Conservation (phyloP, 805 yeast species). For the Sporopachydermia lactativora region DNA sequence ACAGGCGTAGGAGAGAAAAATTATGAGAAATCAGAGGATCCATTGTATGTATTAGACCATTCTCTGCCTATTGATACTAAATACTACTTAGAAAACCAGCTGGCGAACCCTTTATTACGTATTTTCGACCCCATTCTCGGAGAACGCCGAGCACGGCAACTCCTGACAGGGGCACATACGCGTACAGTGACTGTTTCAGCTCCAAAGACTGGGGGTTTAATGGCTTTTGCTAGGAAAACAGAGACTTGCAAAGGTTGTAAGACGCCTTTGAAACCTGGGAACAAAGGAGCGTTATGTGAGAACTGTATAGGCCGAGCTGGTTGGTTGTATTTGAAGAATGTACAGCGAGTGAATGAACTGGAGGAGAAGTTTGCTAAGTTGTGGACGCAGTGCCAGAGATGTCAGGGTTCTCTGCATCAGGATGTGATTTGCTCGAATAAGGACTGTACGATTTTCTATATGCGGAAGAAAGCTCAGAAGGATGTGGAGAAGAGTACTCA, state of each 20-base stretch:
- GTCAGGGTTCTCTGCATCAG: conserved; percentile 92
- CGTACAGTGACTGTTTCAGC: conserved; percentile 54
- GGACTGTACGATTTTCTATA: conserved; percentile 95
- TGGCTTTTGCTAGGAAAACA: conserved; percentile 84
- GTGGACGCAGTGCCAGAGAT: conserved; percentile 98
- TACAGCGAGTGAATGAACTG: conserved; percentile 64
- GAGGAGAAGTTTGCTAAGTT: conserved; percentile 74
- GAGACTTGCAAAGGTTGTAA: conserved; percentile 84
- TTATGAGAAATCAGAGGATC: conserved; percentile 95
- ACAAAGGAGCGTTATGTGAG: conserved; percentile 65
- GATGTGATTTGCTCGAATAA: conserved; percentile 91
- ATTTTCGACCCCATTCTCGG: conserved; percentile 94
- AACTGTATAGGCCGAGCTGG: conserved; percentile 66
- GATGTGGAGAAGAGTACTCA: conserved; percentile 42
- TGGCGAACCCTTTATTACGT: conserved; percentile 83
- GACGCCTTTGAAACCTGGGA: conserved; percentile 44
- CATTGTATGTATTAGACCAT: conserved; percentile 81
- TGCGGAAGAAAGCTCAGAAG: conserved; percentile 81
- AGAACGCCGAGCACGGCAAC: conserved; percentile 62
- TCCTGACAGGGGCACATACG: conserved; percentile 76
- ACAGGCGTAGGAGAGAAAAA: conserved; percentile 71
- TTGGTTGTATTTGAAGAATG: conserved; percentile 64
- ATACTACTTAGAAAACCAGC: conserved; percentile 84
- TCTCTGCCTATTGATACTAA: conserved; percentile 89
- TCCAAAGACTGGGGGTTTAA: conserved; percentile 72